These are phyloP conservation scores for Colletotrichum navitas DNA, from an alignment of 2,329 filamentous ascomycete genomes.

Conservation along the genomic window DNA sequence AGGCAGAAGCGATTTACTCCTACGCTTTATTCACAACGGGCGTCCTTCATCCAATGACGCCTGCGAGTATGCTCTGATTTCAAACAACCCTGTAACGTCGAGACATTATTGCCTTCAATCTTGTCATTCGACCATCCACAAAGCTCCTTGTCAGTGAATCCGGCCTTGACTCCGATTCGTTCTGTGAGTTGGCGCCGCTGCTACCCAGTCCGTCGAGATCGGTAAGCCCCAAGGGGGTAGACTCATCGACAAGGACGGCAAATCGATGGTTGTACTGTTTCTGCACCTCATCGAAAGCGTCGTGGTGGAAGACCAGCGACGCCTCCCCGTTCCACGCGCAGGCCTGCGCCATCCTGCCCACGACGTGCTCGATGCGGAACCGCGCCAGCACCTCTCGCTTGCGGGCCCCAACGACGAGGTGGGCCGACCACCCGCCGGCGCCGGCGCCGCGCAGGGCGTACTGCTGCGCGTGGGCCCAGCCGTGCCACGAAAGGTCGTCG, in stretches of 20 bases:
- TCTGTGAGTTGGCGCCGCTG: background rate
- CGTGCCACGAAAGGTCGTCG: background rate
- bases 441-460: background rate
- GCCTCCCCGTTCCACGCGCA: background rate
- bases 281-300: background rate
- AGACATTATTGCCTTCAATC: background rate
- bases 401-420: constrained; percentile 10
- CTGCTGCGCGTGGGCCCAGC: constrained; percentile 11
- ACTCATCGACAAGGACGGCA: background rate
- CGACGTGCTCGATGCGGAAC: background rate
- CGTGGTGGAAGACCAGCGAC: background rate
- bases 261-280: background rate
- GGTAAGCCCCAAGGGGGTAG: background rate
- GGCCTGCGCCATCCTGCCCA: background rate
- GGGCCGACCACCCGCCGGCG: constrained; percentile 7
- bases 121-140: no score
- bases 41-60: background rate
- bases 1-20: background rate
- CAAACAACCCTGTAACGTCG: background rate
- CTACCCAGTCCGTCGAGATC: background rate
- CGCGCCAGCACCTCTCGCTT: background rate
- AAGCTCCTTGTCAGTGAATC: background rate
- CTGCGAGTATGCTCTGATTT: background rate
- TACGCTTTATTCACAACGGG: background rate
- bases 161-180: background rate